Evolutionary conservation across 192 early-diverging fungal species (phyloP), one percentile per base, ranked within the genome.

Genomic region (Backusella westeae): DNA sequence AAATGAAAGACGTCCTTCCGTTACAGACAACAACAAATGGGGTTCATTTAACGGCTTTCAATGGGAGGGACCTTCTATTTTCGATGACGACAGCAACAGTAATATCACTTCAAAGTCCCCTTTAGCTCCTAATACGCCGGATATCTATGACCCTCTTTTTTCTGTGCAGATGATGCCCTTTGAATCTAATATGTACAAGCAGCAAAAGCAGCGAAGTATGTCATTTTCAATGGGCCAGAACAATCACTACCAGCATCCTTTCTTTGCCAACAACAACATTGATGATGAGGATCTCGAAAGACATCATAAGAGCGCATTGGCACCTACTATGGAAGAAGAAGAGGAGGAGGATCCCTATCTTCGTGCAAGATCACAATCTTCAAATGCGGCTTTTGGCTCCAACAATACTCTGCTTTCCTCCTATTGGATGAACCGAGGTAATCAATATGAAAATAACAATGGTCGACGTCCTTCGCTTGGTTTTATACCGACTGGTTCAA

Each of bases 191-290:
- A 63, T 63, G 46, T 63, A 63, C 26, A 29, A 63, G 21, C 26
- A 29, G n/a, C 56, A 63, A 26, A 63, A 63, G 76, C 89, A 86
- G 26, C 83, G 90, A 34, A 90, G 89, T 78, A 78, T 86, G 14
- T 91, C 90, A 0, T 89, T 90, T 77, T 91, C 89, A 6, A 78
- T 91, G 17, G 89, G 83, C 6, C 89, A 82, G 80, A 83, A 83
- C 35, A 29, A 63, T 29, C 56, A n/a, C 46, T 44, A 44, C 42
- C 42, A 44, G 14, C 4, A 29, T 4, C 81, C 81, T 56, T 80
- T 69, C 10, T 80, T 77, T 32, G 75, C 68, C 69, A 85, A 86
- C 38, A 73, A 80, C 52, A 79, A 82, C 23, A 29, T 63, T 14
- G 56, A 63, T 12, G 56, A 23, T 12, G 56, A 49, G 6, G 46